Conservation (phyloP, 192 early-diverging fungal genomes). For the Mortierella alpina region DNA sequence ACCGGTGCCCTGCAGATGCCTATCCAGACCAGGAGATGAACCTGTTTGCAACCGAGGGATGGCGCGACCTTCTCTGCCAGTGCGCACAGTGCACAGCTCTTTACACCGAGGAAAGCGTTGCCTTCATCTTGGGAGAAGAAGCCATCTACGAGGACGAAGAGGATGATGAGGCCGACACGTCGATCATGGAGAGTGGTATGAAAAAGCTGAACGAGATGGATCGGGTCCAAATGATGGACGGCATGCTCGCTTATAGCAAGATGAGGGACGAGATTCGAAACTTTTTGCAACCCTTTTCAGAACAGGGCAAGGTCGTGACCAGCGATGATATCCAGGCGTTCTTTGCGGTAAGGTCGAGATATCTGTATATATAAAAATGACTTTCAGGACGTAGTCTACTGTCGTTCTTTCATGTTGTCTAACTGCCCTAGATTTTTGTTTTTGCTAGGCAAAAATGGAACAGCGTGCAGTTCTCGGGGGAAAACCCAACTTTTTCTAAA, state of each 20-base stretch:
- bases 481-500: slow-evolving; percentile 43
- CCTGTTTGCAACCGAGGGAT: slow-evolving; percentile 77
- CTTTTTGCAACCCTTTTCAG: slow-evolving; percentile 77
- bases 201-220: slow-evolving; percentile 78
- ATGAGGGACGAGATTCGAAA: slow-evolving; percentile 75
- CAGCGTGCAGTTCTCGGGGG: slow-evolving; percentile 17
- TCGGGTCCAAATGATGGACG: slow-evolving; percentile 78
- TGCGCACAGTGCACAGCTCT: slow-evolving; percentile 69
- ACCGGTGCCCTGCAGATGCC: slow-evolving; percentile 43
- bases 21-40: slow-evolving; percentile 61
- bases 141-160: slow-evolving; percentile 80
- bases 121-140: slow-evolving; percentile 72
- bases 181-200: slow-evolving; percentile 83
- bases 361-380: not conserved
- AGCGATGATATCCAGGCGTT: slow-evolving; percentile 78
- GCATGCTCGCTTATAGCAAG: slow-evolving; percentile 78
- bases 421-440: not conserved
- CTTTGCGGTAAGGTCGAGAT: slow-evolving; percentile 66
- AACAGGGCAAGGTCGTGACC: slow-evolving; percentile 79
- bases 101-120: slow-evolving; percentile 58
- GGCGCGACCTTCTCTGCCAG: slow-evolving; percentile 79
- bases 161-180: slow-evolving; percentile 76
- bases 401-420: not conserved
- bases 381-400: not conserved
- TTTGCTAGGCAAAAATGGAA: slow-evolving; percentile 40